Evolutionary conservation across 2,329 filamentous ascomycete species (phyloP).

Genomic region (Ramichloridium luteum): DNA sequence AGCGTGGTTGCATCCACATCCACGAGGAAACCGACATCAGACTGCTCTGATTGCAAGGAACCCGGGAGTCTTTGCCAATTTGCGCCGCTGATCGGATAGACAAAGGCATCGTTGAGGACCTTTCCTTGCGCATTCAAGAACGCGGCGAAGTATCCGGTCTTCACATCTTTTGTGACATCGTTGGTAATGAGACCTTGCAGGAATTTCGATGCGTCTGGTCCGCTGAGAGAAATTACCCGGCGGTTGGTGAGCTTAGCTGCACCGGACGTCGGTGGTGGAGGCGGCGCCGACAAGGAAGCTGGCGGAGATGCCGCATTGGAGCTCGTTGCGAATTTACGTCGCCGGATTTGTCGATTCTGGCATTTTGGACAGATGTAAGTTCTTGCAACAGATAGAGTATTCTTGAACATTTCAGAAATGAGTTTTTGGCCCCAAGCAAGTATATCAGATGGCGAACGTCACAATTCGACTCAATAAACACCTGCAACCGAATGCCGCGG

Average conservation of each 20-base stretch:
- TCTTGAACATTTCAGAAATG: no score
- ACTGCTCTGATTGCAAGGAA: slow-evolving; percentile 8
- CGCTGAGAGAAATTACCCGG: slow-evolving; percentile 65
- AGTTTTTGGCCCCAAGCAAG: no score
- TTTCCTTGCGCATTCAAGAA: slow-evolving; percentile 76
- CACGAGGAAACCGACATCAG: slow-evolving; percentile 54
- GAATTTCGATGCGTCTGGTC: slow-evolving; percentile 68
- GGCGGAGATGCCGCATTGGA: slow-evolving; percentile 7
- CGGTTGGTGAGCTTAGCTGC: slow-evolving; percentile 54
- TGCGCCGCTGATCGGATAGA: slow-evolving; percentile 52
- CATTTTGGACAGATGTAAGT: slow-evolving; percentile 15
- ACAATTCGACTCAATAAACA: no score
- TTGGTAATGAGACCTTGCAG: slow-evolving; percentile 80
- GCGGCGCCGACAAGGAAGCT: slow-evolving; percentile 6
- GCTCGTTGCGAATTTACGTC: neutral
- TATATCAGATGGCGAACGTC: no score
- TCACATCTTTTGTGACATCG: slow-evolving; percentile 43
- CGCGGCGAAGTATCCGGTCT: slow-evolving; percentile 58
- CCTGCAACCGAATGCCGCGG: no score
- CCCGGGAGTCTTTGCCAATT: slow-evolving; percentile 13
- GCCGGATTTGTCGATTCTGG: slow-evolving; percentile 10
- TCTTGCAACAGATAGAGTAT: no score
- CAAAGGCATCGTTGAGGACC: slow-evolving; percentile 77
- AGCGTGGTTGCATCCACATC: slow-evolving; percentile 67
- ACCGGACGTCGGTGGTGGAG: slow-evolving; percentile 40